Percentiles rank a stretch among this genome's conserved stretches.
phyloP scores from a whole-genome alignment of 2,329 filamentous ascomycete species.

The Ceratocystiopsis sp. region DNA sequence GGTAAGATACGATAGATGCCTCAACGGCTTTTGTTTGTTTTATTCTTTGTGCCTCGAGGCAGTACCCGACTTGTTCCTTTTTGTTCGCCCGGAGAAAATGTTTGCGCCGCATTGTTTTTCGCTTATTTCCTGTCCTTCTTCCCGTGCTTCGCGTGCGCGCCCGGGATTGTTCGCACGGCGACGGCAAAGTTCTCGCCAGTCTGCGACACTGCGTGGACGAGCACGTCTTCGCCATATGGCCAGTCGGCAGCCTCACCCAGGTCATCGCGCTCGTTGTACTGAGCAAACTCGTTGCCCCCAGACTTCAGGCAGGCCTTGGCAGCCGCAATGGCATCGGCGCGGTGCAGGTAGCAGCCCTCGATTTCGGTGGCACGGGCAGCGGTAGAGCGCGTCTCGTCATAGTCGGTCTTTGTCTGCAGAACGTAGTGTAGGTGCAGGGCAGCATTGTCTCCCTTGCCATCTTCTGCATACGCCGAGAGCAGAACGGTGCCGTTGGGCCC shows the following conservation, averaged over 20 bases:
- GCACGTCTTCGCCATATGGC: slow-evolving; percentile 27
- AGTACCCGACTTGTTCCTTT: too few relatives aligned
- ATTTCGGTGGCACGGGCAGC: slow-evolving; percentile 20
- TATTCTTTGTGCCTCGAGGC: too few relatives aligned
- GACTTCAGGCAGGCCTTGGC: slow-evolving; percentile 18
- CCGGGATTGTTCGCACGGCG: slow-evolving; percentile 18
- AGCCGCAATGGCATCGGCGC: slow-evolving; percentile 17
- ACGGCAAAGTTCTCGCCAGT: slow-evolving; percentile 24
- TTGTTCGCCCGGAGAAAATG: too few relatives aligned
- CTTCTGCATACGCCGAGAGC: slow-evolving; percentile 8
- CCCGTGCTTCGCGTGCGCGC: slow-evolving; percentile 11
- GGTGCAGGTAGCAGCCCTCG: slow-evolving; percentile 20
- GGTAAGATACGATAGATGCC: too few relatives aligned
- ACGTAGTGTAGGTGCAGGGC: slow-evolving; percentile 21
- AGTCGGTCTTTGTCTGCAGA: slow-evolving; percentile 24
- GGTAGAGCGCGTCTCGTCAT: slow-evolving; percentile 21
- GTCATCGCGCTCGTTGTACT: slow-evolving; percentile 19
- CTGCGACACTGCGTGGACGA: slow-evolving; percentile 24
- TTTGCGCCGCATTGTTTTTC: too few relatives aligned
- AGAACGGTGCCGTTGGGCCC: slow-evolving; percentile 10
- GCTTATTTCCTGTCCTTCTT: slow-evolving; percentile 6
- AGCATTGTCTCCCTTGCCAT: slow-evolving; percentile 4
- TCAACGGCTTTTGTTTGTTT: too few relatives aligned
- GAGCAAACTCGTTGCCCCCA: slow-evolving; percentile 12
- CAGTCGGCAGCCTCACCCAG: slow-evolving; percentile 11